Evolutionary conservation across 257 asterid species (phyloP), one percentile per base, ranked within the genome.

Genomic region (Capsicum baccatum): DNA sequence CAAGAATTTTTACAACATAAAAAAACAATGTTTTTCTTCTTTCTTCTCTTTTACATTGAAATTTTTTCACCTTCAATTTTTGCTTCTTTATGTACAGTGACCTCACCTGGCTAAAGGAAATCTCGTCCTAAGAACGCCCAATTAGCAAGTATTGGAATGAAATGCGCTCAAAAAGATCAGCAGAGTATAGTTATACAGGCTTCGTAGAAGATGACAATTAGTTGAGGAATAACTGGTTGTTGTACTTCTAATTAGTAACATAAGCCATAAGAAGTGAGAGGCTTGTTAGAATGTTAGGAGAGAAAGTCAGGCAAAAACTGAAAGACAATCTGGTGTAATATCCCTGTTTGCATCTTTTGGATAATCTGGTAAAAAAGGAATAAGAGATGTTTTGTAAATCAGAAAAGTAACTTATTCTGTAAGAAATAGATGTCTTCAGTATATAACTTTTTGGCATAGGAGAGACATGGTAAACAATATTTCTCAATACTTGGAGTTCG

Each of bases 301-400:
- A n/a, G n/a, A n/a, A n/a, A 35, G n/a, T 35, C 13, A 6, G n/a
- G 50, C n/a, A n/a, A 67, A 67, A 67, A 67, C 50, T 67, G 14
- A 7, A 63, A 37, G 76, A 67, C 7, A 37, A 8, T 67, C 13
- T 14, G 13, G 76, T 13, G 4, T 67, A 67, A 3, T 37, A 50
- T 37, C 76, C 73, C 21, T 35, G 52, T 67, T 67, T 37, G 52
- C 76, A 67, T 67, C 50, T 67, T 67, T 67, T 35, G 52, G 50
- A 37, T 37, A 67, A 67, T 67, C 52, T 67, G 17, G 12, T 67
- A 35, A 37, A 50, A 67, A 67, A 67, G 76, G 52, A n/a, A n/a
- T n/a, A n/a, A n/a, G n/a, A n/a, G n/a, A n/a, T n/a, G n/a, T n/a
- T n/a, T n/a, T n/a, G n/a, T n/a, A n/a, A n/a, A n/a, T n/a, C n/a